A percentile compares a stretch with the other conserved stretches of the same genome.
Evolutionary conservation across 768 basidiomycete species (phyloP).

Genomic region (Macrolepiota albuminosa): DNA sequence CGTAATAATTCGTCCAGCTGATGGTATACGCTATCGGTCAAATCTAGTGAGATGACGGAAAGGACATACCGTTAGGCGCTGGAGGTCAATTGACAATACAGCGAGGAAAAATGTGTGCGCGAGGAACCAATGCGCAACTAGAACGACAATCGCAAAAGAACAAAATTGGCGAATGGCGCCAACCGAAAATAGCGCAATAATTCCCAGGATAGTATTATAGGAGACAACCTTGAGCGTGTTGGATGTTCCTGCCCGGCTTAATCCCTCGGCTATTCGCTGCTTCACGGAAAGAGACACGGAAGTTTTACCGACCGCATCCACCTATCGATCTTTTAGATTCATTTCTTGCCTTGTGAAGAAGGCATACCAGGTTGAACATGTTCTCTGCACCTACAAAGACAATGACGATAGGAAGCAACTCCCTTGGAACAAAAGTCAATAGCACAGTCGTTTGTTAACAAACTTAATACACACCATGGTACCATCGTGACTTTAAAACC

Average conservation of each 20-base stretch:
- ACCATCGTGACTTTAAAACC: slow-evolving; percentile 89
- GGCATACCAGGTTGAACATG: slow-evolving; percentile 86
- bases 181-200: slow-evolving; percentile 67
- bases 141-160: slow-evolving; percentile 87
- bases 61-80: slow-evolving; percentile 72
- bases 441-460: background rate
- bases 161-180: slow-evolving; percentile 92
- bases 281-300: slow-evolving; percentile 86
- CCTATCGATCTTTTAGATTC: slow-evolving; percentile 36
- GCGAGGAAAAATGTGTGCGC: slow-evolving; percentile 95
- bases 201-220: slow-evolving; percentile 76
- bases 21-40: slow-evolving; percentile 7
- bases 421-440: slow-evolving; percentile 41
- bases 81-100: slow-evolving; percentile 93
- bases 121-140: slow-evolving; percentile 96
- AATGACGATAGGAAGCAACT: slow-evolving; percentile 88
- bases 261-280: slow-evolving; percentile 85
- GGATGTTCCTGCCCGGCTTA: slow-evolving; percentile 85
- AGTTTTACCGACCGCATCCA: slow-evolving; percentile 81
- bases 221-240: slow-evolving; percentile 90
- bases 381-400: slow-evolving; percentile 96
- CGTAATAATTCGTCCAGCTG: slow-evolving; percentile 84
- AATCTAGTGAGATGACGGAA: background rate
- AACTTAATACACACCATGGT: slow-evolving; percentile 60
- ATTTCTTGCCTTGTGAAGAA: background rate